phyloP scores from a whole-genome alignment of 1,284 basidiomycete species.

The Termitomyces sp. region DNA sequence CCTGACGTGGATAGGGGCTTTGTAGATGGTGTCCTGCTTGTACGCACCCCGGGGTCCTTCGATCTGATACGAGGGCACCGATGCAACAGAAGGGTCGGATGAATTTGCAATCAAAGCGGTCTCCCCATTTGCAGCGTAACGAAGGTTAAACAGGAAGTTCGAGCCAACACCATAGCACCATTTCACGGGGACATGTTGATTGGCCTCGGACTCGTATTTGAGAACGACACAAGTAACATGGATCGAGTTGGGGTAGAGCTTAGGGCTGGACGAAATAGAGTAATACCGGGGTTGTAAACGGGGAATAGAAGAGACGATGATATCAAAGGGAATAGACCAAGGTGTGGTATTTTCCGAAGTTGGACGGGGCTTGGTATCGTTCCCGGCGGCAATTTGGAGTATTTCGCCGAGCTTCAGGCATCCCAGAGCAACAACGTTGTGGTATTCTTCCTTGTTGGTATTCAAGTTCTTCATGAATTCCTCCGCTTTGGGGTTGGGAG shows the following conservation, averaged over 20 bases:
- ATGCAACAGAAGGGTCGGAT: slow-evolving; percentile 26
- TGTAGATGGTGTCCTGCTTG: slow-evolving; percentile 65
- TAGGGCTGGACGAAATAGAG: slow-evolving; percentile 97
- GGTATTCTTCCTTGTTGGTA: slow-evolving; percentile 85
- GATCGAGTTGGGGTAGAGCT: slow-evolving; percentile 82
- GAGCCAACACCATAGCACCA: slow-evolving; percentile 84
- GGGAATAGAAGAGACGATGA: slow-evolving; percentile 88
- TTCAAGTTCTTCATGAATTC: slow-evolving; percentile 75
- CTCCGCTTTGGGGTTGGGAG: slow-evolving; percentile 77
- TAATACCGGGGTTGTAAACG: slow-evolving; percentile 97
- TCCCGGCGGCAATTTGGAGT: slow-evolving; percentile 83
- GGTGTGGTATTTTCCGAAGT: slow-evolving; percentile 67
- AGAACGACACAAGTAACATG: slow-evolving; percentile 95
- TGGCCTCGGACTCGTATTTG: slow-evolving; percentile 74
- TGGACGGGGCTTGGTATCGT: slow-evolving; percentile 57
- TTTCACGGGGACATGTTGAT: slow-evolving; percentile 47
- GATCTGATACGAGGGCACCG: slow-evolving; percentile 76
- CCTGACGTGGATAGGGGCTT: slow-evolving; percentile 90
- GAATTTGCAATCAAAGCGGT: slow-evolving; percentile 39
- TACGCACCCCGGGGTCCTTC: slow-evolving; percentile 88
- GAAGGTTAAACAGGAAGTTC: slow-evolving; percentile 91
- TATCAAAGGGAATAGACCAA: slow-evolving; percentile 97
- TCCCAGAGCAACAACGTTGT: slow-evolving; percentile 68
- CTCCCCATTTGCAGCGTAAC: slow-evolving; percentile 68
- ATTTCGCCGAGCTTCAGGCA: slow-evolving; percentile 90